Base-by-base conservation (phyloP, 768 basidiomycete genomes). In the Boletus huronensis region DNA sequence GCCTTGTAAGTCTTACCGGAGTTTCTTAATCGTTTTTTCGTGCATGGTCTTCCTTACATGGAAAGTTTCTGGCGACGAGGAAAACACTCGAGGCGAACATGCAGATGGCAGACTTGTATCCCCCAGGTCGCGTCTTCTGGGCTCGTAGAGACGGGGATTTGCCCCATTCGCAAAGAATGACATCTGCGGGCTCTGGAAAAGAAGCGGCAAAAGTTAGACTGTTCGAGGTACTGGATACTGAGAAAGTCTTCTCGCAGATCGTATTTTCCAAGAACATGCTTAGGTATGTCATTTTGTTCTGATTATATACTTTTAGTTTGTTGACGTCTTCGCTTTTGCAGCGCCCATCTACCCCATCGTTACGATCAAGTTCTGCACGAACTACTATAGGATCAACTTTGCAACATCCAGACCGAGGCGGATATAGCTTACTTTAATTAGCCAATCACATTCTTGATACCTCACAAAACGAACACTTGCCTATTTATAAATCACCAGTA, bases 81-180 rank as follows among this genome's bases (percentile, higher is more conserved):
- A 92, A 89, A 75, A 91, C 90, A 3, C 77, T 93, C 0, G 88
- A 92, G 67, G 90, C 89, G 42, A 90, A 88, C 55, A 92, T 93
- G 90, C 79, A 82, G 46, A 81, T 78, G 74, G 72, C 81, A 3
- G 78, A 84, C 59, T 78, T 90, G 67, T 90, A 81, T 57, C 90
- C 90, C 13, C 87, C 90, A 0, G 90, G 89, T 3, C 79, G 83
- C 8, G 83, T 92, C 16, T 76, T 89, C 31, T 91, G 89, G 90
- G 90, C 85, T 6, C 75, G 90, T 68, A 80, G 87, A 52, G 84
- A 91, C 53, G 77, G 79, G 44, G 86, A 90, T 68, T 66, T 92
- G 23, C 82, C 85, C 50, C 80, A 80, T 9, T 74, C 81, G 0
- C 70, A 73, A 56, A 55, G 65, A 48, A 36, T 61, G 41, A 57